Evolutionary conservation across 2,329 filamentous ascomycete genomes (phyloP).

Genomic region (Zasmidium citrigriseum): DNA sequence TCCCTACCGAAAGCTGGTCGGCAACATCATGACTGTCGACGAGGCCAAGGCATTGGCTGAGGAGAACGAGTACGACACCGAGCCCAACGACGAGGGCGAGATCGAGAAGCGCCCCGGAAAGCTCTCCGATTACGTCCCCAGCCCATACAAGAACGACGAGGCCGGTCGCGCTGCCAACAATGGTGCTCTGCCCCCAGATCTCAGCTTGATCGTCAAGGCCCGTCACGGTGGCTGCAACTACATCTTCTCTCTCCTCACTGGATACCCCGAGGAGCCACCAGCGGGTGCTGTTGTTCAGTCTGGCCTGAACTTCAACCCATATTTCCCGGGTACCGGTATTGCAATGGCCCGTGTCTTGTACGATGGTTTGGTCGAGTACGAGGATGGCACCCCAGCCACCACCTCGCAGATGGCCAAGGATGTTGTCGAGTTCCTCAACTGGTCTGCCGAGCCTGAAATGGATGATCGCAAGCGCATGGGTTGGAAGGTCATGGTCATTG

Average conservation of each 20-base stretch:
- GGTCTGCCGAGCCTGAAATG: slow-evolving; percentile 98
- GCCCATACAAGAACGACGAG: slow-evolving; percentile 98
- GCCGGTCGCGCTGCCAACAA: slow-evolving; percentile 97
- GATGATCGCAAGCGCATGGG: slow-evolving; percentile 99
- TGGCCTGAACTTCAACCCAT: slow-evolving; percentile 99
- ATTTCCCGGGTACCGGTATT: slow-evolving; percentile 98
- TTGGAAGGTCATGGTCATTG: slow-evolving; percentile 87
- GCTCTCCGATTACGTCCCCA: slow-evolving; percentile 93
- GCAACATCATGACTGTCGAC: slow-evolving; percentile 89
- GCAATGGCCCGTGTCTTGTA: slow-evolving; percentile 98
- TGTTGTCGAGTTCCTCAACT: slow-evolving; percentile 98
- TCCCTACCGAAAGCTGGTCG: slow-evolving; percentile 89
- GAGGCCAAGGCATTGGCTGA: slow-evolving; percentile 97
- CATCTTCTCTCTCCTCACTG: slow-evolving; percentile 94
- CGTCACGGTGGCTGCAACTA: slow-evolving; percentile 98
- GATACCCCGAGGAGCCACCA: slow-evolving; percentile 94
- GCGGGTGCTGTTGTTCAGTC: slow-evolving; percentile 81
- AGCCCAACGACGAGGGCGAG: slow-evolving; percentile 96
- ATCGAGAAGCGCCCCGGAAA: slow-evolving; percentile 99
- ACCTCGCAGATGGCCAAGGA: slow-evolving; percentile 99
- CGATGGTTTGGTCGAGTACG: slow-evolving; percentile 96
- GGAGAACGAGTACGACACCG: slow-evolving; percentile 97
- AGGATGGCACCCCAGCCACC: slow-evolving; percentile 90
- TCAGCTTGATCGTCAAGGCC: slow-evolving; percentile 96
- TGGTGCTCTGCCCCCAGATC: slow-evolving; percentile 94